Conservation (phyloP, 2,329 filamentous ascomycete genomes). For the Penicillium hordei region DNA sequence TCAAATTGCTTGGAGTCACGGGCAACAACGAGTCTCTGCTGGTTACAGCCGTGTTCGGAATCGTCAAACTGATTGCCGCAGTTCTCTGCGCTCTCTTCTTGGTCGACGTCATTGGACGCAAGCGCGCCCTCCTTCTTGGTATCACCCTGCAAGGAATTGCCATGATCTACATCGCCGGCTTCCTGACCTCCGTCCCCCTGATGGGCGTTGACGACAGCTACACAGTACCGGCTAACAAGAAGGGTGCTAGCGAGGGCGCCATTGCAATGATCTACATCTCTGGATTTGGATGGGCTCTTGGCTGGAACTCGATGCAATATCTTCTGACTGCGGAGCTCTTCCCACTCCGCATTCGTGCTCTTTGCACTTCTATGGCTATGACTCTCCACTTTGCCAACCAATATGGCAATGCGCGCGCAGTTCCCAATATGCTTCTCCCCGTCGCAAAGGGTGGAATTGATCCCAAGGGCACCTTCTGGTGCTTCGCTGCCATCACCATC, state of each 20-base stretch:
- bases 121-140: conserved; percentile 62
- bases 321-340: conserved; percentile 76
- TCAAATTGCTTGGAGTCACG: conserved; percentile 67
- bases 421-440: conserved; percentile 69
- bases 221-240: conserved; percentile 50
- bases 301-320: conserved; percentile 77
- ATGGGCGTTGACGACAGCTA: conserved; percentile 52
- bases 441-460: conserved; percentile 43
- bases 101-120: conserved; percentile 75
- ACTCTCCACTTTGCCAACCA: conserved; percentile 77
- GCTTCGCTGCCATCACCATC: conserved; percentile 68
- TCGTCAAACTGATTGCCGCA: conserved; percentile 69
- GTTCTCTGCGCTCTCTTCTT: conserved; percentile 73
- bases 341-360: conserved; percentile 69
- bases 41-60: conserved; percentile 72
- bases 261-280: conserved; percentile 72
- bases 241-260: conserved; percentile 60
- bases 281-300: conserved; percentile 68
- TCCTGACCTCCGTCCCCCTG: conserved; percentile 62
- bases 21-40: conserved; percentile 69
- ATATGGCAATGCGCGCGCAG: conserved; percentile 73
- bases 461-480: conserved; percentile 71
- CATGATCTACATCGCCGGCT: conserved; percentile 63
- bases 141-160: conserved; percentile 61
- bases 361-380: conserved; percentile 72